Evolutionary conservation across 768 basidiomycete species (phyloP).

Genomic region (Boletus vermiculosoides): DNA sequence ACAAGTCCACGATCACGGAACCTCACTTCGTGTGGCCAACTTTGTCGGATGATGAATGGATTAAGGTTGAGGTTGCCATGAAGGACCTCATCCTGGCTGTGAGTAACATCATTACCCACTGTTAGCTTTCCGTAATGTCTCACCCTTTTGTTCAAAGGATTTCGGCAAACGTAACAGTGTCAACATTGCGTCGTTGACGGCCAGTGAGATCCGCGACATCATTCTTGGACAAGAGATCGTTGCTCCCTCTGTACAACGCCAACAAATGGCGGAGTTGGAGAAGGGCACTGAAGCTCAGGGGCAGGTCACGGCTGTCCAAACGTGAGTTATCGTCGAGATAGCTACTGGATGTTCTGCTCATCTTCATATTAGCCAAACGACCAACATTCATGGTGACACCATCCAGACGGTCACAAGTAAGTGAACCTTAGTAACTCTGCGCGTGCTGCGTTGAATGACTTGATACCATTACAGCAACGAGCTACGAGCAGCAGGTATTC

Average conservation of each 20-base stretch:
- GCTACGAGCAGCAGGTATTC: conserved; percentile 98
- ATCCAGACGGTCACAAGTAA: conserved; percentile 92
- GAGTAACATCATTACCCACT: conserved; percentile 22
- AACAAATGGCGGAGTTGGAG: conserved; percentile 99
- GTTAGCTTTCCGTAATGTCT: conserved; percentile 7
- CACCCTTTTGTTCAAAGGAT: conserved; percentile 50
- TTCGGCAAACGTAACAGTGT: conserved; percentile 99
- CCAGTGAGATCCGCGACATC: conserved; percentile 96
- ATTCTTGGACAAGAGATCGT: conserved; percentile 99
- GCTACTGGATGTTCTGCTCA: conserved; percentile 3
- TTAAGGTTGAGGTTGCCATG: conserved; percentile 98
- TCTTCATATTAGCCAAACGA: conserved; percentile 65
- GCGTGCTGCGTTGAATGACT: neutral
- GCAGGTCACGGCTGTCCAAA: conserved; percentile 95
- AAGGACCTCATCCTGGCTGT: conserved; percentile 94
- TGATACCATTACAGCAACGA: conserved; percentile 59
- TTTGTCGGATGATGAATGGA: conserved; percentile 93
- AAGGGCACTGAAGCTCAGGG: conserved; percentile 92
- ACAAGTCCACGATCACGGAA: conserved; percentile 95
- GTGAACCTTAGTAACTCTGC: conserved; percentile 22
- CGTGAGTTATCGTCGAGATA: conserved; percentile 40
- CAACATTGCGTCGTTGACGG: conserved; percentile 95
- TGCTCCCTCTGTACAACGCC: conserved; percentile 91
- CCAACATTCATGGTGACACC: conserved; percentile 94
- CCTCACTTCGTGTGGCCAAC: conserved; percentile 98